A percentile compares a stretch with the other conserved stretches of the same genome.
Evolutionary conservation across 2,329 filamentous ascomycete genomes (phyloP).

Genomic region (Aspergillus chevalieri): DNA sequence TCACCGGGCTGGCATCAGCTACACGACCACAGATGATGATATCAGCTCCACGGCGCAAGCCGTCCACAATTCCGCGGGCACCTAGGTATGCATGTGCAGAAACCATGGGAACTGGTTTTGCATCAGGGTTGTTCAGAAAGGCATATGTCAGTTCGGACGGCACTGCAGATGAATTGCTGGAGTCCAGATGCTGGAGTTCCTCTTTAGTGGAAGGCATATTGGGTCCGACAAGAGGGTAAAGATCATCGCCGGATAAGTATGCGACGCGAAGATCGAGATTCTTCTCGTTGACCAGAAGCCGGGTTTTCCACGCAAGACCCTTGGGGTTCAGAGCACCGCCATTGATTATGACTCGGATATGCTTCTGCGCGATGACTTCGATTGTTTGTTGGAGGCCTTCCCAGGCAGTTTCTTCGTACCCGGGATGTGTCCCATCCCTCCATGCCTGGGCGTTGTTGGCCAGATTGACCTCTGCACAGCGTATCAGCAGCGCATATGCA

Average conservation of each 20-base stretch:
- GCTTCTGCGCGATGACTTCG: constrained; percentile 40
- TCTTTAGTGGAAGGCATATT: constrained; percentile 27
- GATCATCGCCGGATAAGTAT: constrained; percentile 43
- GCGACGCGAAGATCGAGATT: constrained; percentile 37
- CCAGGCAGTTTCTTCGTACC: constrained; percentile 45
- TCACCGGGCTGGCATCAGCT: constrained; percentile 48
- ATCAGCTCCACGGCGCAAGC: constrained; percentile 39
- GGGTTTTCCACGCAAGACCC: constrained; percentile 44
- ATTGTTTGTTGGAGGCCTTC: constrained; percentile 44
- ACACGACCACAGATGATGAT: constrained; percentile 48
- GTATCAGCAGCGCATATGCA: constrained; percentile 8
- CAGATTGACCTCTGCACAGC: constrained; percentile 38
- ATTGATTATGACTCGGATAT: constrained; percentile 53
- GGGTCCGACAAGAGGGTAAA: constrained; percentile 29
- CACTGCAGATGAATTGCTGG: constrained; percentile 31
- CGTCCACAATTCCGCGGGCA: constrained; percentile 43
- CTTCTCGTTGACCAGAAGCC: constrained; percentile 33
- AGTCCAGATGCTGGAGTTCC: constrained; percentile 38
- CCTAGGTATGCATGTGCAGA: constrained; percentile 46
- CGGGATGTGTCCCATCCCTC: constrained; percentile 35
- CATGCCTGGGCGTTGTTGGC: constrained; percentile 42
- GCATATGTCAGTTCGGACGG: constrained; percentile 33
- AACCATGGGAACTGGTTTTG: constrained; percentile 42
- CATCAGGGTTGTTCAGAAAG: constrained; percentile 30
- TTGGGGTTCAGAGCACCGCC: constrained; percentile 52